A percentile compares a stretch with the other conserved stretches of the same genome.
These are phyloP conservation scores for Evernia prunastri DNA, from an alignment of 495 filamentous ascomycete species.

Conservation along the genomic window DNA sequence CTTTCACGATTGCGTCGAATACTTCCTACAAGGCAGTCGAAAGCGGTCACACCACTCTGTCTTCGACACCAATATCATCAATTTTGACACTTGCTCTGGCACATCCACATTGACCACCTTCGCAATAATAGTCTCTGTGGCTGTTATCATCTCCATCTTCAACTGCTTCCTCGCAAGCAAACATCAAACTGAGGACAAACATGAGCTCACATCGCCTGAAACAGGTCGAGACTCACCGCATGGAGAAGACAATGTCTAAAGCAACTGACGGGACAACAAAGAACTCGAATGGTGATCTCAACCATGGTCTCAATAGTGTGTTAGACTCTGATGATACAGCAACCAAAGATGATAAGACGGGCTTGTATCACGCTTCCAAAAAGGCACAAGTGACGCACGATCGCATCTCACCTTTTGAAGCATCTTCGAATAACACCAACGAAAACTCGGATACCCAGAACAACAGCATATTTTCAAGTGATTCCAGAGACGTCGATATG, in stretches of 20 bases:
- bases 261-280: neutral
- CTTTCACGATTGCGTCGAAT: neutral
- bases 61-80: neutral
- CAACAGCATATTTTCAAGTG: neutral
- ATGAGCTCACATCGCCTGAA: neutral
- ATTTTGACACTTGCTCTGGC: neutral
- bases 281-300: neutral
- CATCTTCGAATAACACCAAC: neutral
- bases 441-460: neutral
- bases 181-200: neutral
- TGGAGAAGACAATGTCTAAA: conserved; percentile 3
- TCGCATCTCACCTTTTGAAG: neutral
- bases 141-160: neutral
- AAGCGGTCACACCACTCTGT: neutral
- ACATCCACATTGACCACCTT: neutral
- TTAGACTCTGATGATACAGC: neutral
- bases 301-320: neutral
- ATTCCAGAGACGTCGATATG: neutral
- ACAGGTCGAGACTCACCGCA: neutral
- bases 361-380: neutral
- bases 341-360: too few relatives aligned
- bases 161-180: neutral
- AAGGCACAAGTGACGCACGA: neutral
- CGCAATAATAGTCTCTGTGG: neutral
- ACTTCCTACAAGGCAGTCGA: neutral